Evolutionary conservation across 139 green algal species (phyloP), one percentile per base, ranked within the genome.

Genomic region (Chlamydomonas applanata): DNA sequence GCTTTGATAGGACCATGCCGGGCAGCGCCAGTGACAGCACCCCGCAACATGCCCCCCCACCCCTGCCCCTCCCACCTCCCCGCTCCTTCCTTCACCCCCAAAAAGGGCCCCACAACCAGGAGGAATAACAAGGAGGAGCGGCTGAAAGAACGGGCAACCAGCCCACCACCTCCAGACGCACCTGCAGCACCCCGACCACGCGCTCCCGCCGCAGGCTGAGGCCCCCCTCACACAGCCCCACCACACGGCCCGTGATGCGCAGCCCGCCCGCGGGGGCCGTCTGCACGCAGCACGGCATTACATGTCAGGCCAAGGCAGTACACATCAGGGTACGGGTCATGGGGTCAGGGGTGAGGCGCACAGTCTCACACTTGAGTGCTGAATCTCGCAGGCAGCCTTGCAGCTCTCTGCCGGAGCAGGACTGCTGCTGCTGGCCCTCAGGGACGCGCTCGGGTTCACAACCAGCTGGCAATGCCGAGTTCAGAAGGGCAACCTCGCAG

Each of bases 161-260:
- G 17, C 30, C 16, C 35, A 5, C n/a, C 73, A 13, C 54, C 13
- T 32, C 19, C 22, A 40, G 3, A 3, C 49, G 72, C 35, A 83
- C 71, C 63, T 89, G 79, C 66, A 95, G 72, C 45, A 90, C 81
- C 14, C 93, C 93, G 3, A 98, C 89, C 0, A 98, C 33, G 1
- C 76, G 71, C 46, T 92, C 79, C 0, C 93, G 29, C n/a, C 59
- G 59, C 11, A 30, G 81, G 30, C 82, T 75, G 22, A 72, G 62
- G 0, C 86, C 90, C 0, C 76, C 81, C 72, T 87, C 61, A 36
- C 91, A 54, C 24, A 97, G 86, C 3, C 76, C 86, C 32, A 96
- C 93, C 24, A 98, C 91, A 56, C 87, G 79, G 30, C 74, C 94
- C 2, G 40, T 36, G 2, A 75, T 40, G 33, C 85, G 81, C 79